phyloP scores from a whole-genome alignment of 2,329 filamentous ascomycete genomes.

The Hypoxylon sp. region DNA sequence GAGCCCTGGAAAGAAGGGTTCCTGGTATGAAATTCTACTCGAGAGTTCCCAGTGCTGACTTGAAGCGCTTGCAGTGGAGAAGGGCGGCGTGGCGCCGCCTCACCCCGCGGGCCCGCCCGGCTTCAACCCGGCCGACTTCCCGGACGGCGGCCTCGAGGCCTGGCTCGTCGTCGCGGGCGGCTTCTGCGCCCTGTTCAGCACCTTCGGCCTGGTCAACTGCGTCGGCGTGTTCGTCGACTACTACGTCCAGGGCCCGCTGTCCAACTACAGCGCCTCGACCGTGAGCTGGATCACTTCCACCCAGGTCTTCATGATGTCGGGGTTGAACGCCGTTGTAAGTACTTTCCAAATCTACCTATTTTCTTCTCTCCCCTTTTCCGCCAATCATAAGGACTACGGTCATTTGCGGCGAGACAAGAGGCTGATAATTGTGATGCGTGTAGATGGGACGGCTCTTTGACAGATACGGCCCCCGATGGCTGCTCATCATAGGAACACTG shows the following conservation, averaged over 20 bases:
- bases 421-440: conserved; percentile 11
- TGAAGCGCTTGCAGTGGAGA: conserved; percentile 54
- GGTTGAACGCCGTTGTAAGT: conserved; percentile 60
- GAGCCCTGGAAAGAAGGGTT: background rate
- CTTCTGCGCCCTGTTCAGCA: conserved; percentile 56
- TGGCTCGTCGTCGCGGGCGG: conserved; percentile 68
- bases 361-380: background rate
- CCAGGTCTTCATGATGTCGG: conserved; percentile 60
- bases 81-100: conserved; percentile 33
- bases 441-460: conserved; percentile 67
- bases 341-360: no score
- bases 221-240: conserved; percentile 69
- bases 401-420: no score
- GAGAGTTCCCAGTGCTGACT: conserved; percentile 6
- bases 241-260: conserved; percentile 63
- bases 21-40: background rate
- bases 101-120: conserved; percentile 45
- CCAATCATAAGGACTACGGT: background rate
- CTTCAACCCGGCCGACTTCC: conserved; percentile 64
- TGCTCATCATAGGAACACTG: conserved; percentile 65
- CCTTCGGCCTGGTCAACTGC: conserved; percentile 57
- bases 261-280: conserved; percentile 60
- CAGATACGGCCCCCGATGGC: conserved; percentile 67
- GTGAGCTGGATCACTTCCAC: conserved; percentile 70
- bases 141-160: conserved; percentile 69